Base-by-base conservation (phyloP, 108 stramenopile species). In the Skeletonema grethae region DNA sequence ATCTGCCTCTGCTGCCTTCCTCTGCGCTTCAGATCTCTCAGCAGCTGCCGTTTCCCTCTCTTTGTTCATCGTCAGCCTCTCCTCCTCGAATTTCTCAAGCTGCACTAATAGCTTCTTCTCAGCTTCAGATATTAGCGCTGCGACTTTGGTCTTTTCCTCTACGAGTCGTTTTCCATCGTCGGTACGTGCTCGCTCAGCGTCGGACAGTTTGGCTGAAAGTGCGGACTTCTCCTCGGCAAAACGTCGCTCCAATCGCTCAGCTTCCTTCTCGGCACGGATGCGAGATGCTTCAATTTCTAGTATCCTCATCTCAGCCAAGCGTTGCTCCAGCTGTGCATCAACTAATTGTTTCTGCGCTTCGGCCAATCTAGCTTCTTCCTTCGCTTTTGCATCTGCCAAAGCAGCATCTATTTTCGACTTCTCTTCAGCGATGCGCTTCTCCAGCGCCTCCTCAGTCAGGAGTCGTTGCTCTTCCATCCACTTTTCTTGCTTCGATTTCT, bases 301-400 rank as follows among this genome's bases (percentile, higher is more conserved):
- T 1, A 38, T 38, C 36, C 36, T 38, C 36, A 38, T 38, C 36
- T 74, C 61, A 25, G 67, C 50, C 48, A 67, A 11, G n/a, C 59
- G 67, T 56, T 56, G 25, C 41, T 76, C 60, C 30, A 61, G 7
- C 9, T 61, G 35, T 18, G 18, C 60, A 29, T 61, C 35, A 8
- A 36, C 31, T 2, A 61, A 61, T 3, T 15, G 35, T 2, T 61
- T 61, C 31, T 61, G 32, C 35, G 31, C 35, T 18, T 61, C 31
- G 0, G 35, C 18, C 30, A 32, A 10, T 32, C 60, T 32, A 18
- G 60, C 34, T 61, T 61, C 60, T 20, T 36, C 60, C 60, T 61
- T 61, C 22, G 60, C 60, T 36, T 36, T 61, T 5, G 60, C 32
- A 10, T 53, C 50, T 8, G 22, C 22, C 60, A 61, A 31, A 9